These are phyloP conservation scores for Elymus sibiricus DNA, from an alignment of 176 grass and related monocot genomes.

Conservation along the genomic window DNA sequence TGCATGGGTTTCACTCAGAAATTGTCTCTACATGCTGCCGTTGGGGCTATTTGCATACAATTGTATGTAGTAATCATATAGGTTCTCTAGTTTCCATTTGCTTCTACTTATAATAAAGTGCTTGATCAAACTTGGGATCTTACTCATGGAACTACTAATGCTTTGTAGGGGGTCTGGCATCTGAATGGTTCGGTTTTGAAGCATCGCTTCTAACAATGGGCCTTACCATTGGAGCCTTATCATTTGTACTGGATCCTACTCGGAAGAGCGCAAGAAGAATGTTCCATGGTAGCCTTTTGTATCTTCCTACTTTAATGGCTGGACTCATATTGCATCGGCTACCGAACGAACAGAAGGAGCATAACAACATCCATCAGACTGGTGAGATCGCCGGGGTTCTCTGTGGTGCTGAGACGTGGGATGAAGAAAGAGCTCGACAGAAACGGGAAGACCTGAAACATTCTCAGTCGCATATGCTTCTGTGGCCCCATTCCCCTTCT, in stretches of 20 bases:
- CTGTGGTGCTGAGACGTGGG: conserved; percentile 1
- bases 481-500: conserved; percentile 79
- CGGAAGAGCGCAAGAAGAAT: conserved; percentile 78
- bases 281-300: conserved; percentile 85
- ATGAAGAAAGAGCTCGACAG: conserved; percentile 26
- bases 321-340: conserved; percentile 71
- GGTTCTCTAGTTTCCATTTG: background rate
- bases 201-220: conserved; percentile 68
- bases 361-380: conserved; percentile 23
- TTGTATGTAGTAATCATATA: conserved; percentile 50
- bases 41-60: conserved; percentile 77
- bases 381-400: conserved; percentile 30
- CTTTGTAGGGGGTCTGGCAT: conserved; percentile 77
- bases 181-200: conserved; percentile 88
- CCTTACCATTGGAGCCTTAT: conserved; percentile 57
- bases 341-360: conserved; percentile 47
- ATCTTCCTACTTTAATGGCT: conserved; percentile 93
- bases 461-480: conserved; percentile 72
- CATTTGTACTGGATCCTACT: conserved; percentile 65
- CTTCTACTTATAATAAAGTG: background rate
- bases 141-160: background rate
- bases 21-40: conserved; percentile 89
- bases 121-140: background rate
- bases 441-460: conserved; percentile 21
- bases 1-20: conserved; percentile 86